These are phyloP conservation scores for Sanchytrium tribonematis DNA, from an alignment of 371 early-diverging fungal genomes.

Conservation along the genomic window DNA sequence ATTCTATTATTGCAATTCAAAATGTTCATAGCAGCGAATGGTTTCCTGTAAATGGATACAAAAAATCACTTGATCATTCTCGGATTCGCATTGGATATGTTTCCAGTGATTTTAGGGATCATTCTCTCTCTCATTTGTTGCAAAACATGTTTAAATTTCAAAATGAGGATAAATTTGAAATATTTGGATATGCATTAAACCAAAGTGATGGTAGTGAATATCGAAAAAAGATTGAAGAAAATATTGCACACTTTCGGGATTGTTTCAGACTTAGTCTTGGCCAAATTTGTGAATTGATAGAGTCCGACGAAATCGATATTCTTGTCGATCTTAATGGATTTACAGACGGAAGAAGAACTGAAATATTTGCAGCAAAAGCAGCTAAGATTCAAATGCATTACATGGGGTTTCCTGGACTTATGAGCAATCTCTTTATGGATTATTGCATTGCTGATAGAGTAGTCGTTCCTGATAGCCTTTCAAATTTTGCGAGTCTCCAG, in stretches of 20 bases:
- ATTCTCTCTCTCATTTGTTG: conserved; percentile 70
- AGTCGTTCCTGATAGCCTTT: conserved; percentile 50
- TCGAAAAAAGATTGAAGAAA: conserved; percentile 47
- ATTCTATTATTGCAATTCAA: too few species aligned
- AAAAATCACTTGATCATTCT: too few species aligned
- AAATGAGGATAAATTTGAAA: conserved; percentile 29
- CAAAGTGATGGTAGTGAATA: conserved; percentile 45
- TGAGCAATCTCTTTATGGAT: conserved; percentile 60
- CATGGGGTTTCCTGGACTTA: conserved; percentile 75
- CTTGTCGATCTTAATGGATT: conserved; percentile 71
- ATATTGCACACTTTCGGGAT: conserved; percentile 31
- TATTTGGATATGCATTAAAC: conserved; percentile 56
- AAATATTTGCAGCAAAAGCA: conserved; percentile 69
- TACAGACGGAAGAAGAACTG: conserved; percentile 71
- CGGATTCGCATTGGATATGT: conserved; percentile 44
- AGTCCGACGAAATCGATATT: conserved; percentile 47
- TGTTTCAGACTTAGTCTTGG: conserved; percentile 40
- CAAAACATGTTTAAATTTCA: conserved; percentile 77
- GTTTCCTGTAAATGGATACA: too few species aligned
- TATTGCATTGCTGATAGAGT: conserved; percentile 63
- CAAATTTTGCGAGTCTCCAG: conserved; percentile 53
- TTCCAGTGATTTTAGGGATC: conserved; percentile 70
- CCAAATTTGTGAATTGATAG: conserved; percentile 35
- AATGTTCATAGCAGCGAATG: too few species aligned
- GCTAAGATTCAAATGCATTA: conserved; percentile 60